Percentiles rank a stretch among this genome's conserved stretches.
phyloP scores from a whole-genome alignment of 805 yeast species.

The Yarrowia hollandica region DNA sequence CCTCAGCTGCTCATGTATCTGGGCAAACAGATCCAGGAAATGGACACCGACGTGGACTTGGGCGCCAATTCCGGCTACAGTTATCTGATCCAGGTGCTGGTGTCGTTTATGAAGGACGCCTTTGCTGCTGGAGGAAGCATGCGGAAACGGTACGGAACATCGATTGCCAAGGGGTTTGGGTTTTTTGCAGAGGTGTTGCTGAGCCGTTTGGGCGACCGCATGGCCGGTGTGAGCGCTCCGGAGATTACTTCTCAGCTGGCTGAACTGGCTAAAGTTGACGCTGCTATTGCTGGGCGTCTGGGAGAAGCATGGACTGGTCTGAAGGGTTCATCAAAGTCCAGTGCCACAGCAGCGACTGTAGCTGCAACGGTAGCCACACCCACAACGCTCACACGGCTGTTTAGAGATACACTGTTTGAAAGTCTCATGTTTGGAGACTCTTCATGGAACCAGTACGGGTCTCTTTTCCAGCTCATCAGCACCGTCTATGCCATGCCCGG shows the following conservation, averaged over 20 bases:
- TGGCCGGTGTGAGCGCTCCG: conserved; percentile 1
- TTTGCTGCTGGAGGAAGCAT: conserved; percentile 9
- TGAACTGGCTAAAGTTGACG: conserved; percentile 5
- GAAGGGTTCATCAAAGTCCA: background rate
- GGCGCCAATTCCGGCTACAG: conserved; percentile 15
- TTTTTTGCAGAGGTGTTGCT: conserved; percentile 3
- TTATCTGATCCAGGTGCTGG: conserved; percentile 5
- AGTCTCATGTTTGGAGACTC: conserved; percentile 32
- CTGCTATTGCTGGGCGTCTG: background rate
- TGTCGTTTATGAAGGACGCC: conserved; percentile 26
- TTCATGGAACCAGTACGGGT: conserved; percentile 33
- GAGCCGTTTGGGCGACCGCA: background rate
- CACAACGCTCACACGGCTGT: conserved; percentile 32
- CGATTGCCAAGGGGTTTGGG: conserved; percentile 3
- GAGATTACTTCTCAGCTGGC: conserved; percentile 3
- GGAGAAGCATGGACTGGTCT: conserved; percentile 17
- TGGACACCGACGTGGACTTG: conserved; percentile 7
- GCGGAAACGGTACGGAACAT: conserved; percentile 6
- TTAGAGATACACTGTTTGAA: conserved; percentile 35
- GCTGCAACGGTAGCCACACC: conserved; percentile 2
- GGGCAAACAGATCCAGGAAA: conserved; percentile 10
- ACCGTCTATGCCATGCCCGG: conserved; percentile 30
- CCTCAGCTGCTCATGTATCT: conserved; percentile 24
- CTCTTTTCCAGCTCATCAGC: conserved; percentile 27
- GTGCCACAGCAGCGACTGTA: background rate